A percentile compares a stretch with the other conserved stretches of the same genome.
These are phyloP conservation scores for Nothopassalora personata DNA, from an alignment of 2,329 filamentous ascomycete genomes.

Conservation along the genomic window DNA sequence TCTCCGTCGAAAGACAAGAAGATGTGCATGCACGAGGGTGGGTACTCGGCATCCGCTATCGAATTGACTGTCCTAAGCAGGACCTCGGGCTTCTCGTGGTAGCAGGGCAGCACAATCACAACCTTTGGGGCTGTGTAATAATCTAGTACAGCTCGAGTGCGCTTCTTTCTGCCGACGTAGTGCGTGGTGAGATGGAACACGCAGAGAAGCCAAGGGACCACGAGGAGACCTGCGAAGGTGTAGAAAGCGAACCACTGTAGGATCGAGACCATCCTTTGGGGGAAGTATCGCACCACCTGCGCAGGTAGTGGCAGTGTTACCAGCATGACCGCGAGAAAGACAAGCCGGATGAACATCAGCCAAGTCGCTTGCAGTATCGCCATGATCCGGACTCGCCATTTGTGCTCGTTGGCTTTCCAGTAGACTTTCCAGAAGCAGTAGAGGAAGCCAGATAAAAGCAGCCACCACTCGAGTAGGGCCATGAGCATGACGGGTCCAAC, in stretches of 20 bases:
- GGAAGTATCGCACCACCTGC: conserved; percentile 68
- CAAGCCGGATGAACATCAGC: conserved; percentile 73
- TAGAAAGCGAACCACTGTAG: conserved; percentile 96
- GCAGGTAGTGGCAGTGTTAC: conserved; percentile 81
- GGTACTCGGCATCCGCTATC: conserved; percentile 89
- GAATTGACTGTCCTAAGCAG: conserved; percentile 84
- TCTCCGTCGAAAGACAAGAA: conserved; percentile 95
- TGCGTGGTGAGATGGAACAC: conserved; percentile 87
- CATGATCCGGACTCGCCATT: conserved; percentile 74
- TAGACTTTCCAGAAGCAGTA: conserved; percentile 89
- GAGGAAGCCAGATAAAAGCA: conserved; percentile 89
- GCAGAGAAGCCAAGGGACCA: conserved; percentile 87
- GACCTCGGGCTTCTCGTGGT: conserved; percentile 81
- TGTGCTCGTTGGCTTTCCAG: conserved; percentile 60
- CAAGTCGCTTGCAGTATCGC: conserved; percentile 68
- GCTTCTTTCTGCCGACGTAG: conserved; percentile 72
- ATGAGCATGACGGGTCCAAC: conserved; percentile 76
- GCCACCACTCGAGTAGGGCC: conserved; percentile 85
- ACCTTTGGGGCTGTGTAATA: conserved; percentile 85
- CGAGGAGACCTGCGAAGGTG: conserved; percentile 79
- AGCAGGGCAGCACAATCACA: conserved; percentile 94
- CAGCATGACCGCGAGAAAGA: conserved; percentile 91
- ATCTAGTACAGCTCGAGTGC: conserved; percentile 78
- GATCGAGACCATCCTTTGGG: conserved; percentile 59
- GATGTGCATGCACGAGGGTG: conserved; percentile 83